Base-by-base conservation (phyloP, 495 filamentous ascomycete species). In the Physcia stellaris region DNA sequence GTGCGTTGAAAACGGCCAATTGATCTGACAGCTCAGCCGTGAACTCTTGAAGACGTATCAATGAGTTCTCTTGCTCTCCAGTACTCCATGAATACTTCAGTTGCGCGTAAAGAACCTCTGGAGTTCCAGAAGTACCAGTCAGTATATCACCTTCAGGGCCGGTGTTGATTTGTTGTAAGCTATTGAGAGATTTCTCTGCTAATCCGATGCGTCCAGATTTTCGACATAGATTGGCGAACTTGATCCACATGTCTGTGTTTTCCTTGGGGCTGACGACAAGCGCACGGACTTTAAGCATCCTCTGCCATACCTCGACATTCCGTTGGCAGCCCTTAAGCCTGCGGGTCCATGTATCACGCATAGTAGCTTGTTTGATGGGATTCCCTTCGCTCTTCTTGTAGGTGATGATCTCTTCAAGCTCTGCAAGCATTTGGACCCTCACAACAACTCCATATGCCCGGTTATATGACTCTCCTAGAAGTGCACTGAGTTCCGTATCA, bases 231-330 rank as follows among this genome's bases (percentile, higher is more conserved):
- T 95, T 96, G 43, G 92, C 83, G 50, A 94, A 96, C 53, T 99
- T 99, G 63, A 96, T 95, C 70, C 83, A 93, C 86, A 96, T 96
- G 50, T 90, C 81, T 67, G 92, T 82, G 47, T 96, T 94, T 54
- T 99, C 87, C 21, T 71, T 75, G 3, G 90, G 86, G 9, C 71
- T 72, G 35, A 94, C 87, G 34, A 99, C 90, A 32, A 99, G 72
- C 12, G 83, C 83, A 43, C 92, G 73, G 26, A 96, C 83, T 55
- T 94, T 92, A 18, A 99, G 74, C 85, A 93, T 96, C 29, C 92
- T 71, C 54, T 94, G 86, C 90, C 90, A 99, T 6, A 95, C 86
- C 49, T 99, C 90, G 16, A 94, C 88, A 48, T 96, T 96, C 28
- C 88, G 79, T 56, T 96, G 88, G 47, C 90, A 94, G 16, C 90